A percentile compares a stretch with the other conserved stretches of the same genome.
phyloP scores from a whole-genome alignment of 164 flowering plant species.

The Kalanchoe fedtschenkoi region DNA sequence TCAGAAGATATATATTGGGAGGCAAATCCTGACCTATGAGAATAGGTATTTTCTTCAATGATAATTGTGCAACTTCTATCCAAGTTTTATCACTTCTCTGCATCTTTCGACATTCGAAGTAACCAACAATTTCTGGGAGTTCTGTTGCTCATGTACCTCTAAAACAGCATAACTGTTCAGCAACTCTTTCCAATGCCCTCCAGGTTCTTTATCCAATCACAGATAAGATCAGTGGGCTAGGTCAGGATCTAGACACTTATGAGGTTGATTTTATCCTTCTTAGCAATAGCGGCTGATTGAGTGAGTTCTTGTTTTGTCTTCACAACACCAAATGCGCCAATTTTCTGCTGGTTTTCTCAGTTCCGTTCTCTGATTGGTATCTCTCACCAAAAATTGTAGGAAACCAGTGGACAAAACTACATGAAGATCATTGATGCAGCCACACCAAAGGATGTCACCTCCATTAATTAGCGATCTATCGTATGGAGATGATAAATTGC shows the following conservation, averaged over 20 bases:
- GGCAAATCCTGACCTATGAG: slow-evolving; percentile 84
- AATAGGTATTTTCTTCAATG: slow-evolving; percentile 47
- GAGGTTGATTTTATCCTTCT: not conserved
- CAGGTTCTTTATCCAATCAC: too few relatives aligned
- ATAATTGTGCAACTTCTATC: not conserved
- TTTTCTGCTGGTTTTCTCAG: not conserved
- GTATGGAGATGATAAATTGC: slow-evolving; percentile 66
- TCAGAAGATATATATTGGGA: slow-evolving; percentile 92
- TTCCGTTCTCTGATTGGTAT: not conserved
- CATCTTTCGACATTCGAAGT: not conserved
- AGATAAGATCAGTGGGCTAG: too few relatives aligned
- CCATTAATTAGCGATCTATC: slow-evolving; percentile 45
- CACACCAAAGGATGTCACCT: slow-evolving; percentile 48
- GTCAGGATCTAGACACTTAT: not conserved
- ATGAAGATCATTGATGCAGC: slow-evolving; percentile 60
- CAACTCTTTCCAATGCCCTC: too few relatives aligned
- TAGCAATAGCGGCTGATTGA: not conserved
- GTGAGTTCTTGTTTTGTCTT: not conserved
- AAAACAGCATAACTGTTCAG: not conserved
- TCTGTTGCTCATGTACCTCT: not conserved
- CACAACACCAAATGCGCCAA: not conserved
- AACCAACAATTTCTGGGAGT: not conserved
- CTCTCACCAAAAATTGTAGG: slow-evolving; percentile 19
- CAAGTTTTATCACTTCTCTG: not conserved
- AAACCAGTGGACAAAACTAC: slow-evolving; percentile 62